Evolutionary conservation across 2,329 filamentous ascomycete genomes (phyloP).

Genomic region (Penicillium sp.): DNA sequence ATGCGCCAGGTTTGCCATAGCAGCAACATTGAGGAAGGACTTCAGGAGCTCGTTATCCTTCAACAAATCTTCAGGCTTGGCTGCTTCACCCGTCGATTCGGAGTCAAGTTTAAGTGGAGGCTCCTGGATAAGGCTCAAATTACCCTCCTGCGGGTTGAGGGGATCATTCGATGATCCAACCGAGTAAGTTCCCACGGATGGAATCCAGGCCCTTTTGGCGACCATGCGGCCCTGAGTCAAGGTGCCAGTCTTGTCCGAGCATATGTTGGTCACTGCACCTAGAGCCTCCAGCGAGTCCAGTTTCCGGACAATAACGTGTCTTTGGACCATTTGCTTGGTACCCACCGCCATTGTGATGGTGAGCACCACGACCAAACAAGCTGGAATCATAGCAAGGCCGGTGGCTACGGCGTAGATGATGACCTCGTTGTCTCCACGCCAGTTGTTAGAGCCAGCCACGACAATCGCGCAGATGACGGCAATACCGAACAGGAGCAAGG

Average conservation of each 20-base stretch:
- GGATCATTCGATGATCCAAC: slow-evolving; percentile 59
- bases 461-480: slow-evolving; percentile 70
- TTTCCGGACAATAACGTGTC: slow-evolving; percentile 61
- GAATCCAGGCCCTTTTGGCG: slow-evolving; percentile 61
- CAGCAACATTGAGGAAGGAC: slow-evolving; percentile 63
- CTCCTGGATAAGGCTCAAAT: slow-evolving; percentile 45
- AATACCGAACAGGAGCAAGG: slow-evolving; percentile 66
- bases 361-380: slow-evolving; percentile 64
- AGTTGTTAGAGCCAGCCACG: slow-evolving; percentile 66
- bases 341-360: slow-evolving; percentile 69
- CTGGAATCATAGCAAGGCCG: slow-evolving; percentile 63
- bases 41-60: slow-evolving; percentile 53
- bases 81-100: slow-evolving; percentile 27
- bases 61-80: slow-evolving; percentile 39
- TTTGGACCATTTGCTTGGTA: slow-evolving; percentile 59
- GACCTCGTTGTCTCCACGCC: slow-evolving; percentile 58
- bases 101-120: slow-evolving; percentile 34
- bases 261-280: slow-evolving; percentile 63
- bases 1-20: slow-evolving; percentile 66
- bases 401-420: slow-evolving; percentile 67
- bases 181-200: slow-evolving; percentile 58
- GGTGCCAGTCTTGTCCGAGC: slow-evolving; percentile 62
- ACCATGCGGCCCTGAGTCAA: slow-evolving; percentile 67
- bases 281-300: slow-evolving; percentile 61
- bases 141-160: slow-evolving; percentile 58